Evolutionary conservation across 441 rosid genomes (phyloP), one percentile per base, ranked within the genome.

Genomic region (Gossypium gossypioides): DNA sequence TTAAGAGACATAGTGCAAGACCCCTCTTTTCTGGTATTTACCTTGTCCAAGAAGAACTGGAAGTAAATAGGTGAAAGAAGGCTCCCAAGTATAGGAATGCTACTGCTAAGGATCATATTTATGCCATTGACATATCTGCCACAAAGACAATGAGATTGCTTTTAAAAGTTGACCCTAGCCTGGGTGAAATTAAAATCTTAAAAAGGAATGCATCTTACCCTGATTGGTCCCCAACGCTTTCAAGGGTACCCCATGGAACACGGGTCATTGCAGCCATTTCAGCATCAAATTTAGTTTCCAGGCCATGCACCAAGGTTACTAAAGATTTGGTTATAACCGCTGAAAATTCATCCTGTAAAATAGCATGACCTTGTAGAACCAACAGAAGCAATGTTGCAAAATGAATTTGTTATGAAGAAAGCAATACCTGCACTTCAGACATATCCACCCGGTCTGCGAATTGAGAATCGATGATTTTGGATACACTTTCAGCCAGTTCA

Each of bases 201-300:
- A 70, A 37, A 63, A 71, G 44, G 75, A 66, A 57, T 57, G 34
- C 55, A 73, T 74, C 89, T 85, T 84, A 95, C 99, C 83, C 92
- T 66, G 99, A 95, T 77, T 95, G 99, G 82, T 95, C 98, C 61
- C 98, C 99, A 52, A 95, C 99, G 80, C 98, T 90, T 82, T 96
- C 99, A 78, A 96, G 97, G 75, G 92, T 90, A 68, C 87, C 87
- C 99, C 99, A 96, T 68, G 91, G 91, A 76, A 96, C 96, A 77
- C 98, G 96, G 61, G 97, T 85, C 99, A 96, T 96, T 60, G 85
- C 88, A 68, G 91, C 96, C 97, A 96, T 93, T 88, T 96, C 98
- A 74, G 83, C 78, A 84, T 96, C 99, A 80, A 96, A 96, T 79
- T 91, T 96, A 44, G 94, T 91, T 86, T 96, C 99, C 74, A 96